Evolutionary conservation across 2,329 filamentous ascomycete genomes (phyloP).

Genomic region (Ophiocordyceps robertsii): DNA sequence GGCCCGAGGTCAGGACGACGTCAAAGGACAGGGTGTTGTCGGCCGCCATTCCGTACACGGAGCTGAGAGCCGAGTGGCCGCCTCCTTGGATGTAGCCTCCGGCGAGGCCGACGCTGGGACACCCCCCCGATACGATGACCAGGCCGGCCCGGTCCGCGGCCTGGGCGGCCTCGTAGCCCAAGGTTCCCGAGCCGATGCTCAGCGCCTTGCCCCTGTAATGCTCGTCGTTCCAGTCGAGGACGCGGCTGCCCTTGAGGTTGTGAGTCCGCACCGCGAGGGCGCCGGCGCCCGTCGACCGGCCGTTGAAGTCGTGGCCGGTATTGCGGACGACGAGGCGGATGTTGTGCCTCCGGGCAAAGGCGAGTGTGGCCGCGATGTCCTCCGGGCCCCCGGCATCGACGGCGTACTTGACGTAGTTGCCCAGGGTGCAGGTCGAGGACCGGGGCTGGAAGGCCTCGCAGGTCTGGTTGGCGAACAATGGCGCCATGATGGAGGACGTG

Average conservation of each 20-base stretch:
- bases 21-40: conserved; percentile 43
- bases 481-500: conserved; percentile 14
- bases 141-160: conserved; percentile 31
- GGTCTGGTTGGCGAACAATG: conserved; percentile 16
- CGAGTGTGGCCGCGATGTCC: conserved; percentile 8
- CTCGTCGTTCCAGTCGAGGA: conserved; percentile 24
- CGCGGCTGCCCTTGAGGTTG: conserved; percentile 24
- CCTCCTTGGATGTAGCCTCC: conserved; percentile 51
- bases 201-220: conserved; percentile 37
- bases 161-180: conserved; percentile 31
- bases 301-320: conserved; percentile 41
- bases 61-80: conserved; percentile 39
- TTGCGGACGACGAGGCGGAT: conserved; percentile 37
- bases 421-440: conserved; percentile 23
- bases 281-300: conserved; percentile 42
- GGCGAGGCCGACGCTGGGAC: conserved; percentile 40
- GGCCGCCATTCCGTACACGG: conserved; percentile 39
- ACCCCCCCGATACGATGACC: conserved; percentile 40
- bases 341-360: conserved; percentile 20
- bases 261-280: conserved; percentile 27
- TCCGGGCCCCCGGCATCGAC: conserved; percentile 11
- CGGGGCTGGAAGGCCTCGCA: conserved; percentile 21
- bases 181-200: conserved; percentile 40
- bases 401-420: conserved; percentile 22
- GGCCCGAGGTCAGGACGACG: conserved; percentile 36